Evolutionary conservation across 805 yeast species (phyloP).

Genomic region (Millerago galiae): DNA sequence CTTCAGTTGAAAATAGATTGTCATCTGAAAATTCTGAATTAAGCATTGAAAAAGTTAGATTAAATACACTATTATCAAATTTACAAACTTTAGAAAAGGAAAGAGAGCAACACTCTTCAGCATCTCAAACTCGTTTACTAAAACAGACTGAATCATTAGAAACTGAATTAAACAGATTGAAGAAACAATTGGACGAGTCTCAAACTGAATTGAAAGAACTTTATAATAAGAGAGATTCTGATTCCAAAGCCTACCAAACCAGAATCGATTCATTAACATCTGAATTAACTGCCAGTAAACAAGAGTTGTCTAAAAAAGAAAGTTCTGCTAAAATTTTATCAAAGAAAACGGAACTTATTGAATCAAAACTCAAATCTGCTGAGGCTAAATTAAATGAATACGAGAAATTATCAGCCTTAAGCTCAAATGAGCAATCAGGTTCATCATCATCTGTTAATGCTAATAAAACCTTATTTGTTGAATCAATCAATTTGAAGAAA

Average conservation of each 20-base stretch:
- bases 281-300: conserved; percentile 37
- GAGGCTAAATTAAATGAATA: conserved; percentile 27
- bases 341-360: conserved; percentile 29
- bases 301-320: conserved; percentile 37
- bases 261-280: conserved; percentile 50
- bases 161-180: conserved; percentile 36
- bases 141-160: conserved; percentile 46
- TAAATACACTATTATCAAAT: conserved; percentile 51
- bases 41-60: conserved; percentile 49
- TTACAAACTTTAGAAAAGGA: conserved; percentile 58
- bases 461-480: conserved; percentile 20
- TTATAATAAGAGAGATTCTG: conserved; percentile 50
- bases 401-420: conserved; percentile 16
- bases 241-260: conserved; percentile 48
- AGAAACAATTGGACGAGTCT: conserved; percentile 40
- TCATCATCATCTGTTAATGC: conserved; percentile 14
- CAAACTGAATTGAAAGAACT: conserved; percentile 45
- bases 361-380: conserved; percentile 23
- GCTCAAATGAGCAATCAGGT: conserved; percentile 10
- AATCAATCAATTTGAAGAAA: conserved; percentile 26
- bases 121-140: conserved; percentile 42
- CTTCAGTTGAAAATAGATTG: conserved; percentile 42
- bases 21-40: conserved; percentile 46
- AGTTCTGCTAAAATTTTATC: conserved; percentile 33
- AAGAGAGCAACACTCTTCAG: conserved; percentile 46